A percentile compares a stretch with the other conserved stretches of the same genome.
Evolutionary conservation across 2,329 filamentous ascomycete species (phyloP).

Genomic region (Ascosphaera aggregata): DNA sequence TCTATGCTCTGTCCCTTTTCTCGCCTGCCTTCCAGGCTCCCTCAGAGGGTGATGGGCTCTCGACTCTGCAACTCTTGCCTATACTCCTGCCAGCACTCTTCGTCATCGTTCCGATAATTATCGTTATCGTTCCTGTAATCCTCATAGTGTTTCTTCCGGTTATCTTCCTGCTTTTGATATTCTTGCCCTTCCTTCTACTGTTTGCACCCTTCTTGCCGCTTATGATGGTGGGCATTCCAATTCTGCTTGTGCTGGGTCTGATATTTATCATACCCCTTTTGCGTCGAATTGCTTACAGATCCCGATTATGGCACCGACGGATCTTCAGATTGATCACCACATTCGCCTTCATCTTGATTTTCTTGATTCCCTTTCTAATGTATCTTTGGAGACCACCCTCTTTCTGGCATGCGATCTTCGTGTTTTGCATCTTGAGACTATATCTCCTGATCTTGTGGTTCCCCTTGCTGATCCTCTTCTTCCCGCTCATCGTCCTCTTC

Average conservation of each 20-base stretch:
- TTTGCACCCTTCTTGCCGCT: neutral
- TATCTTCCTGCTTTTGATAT: neutral
- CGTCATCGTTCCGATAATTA: neutral
- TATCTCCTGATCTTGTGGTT: neutral
- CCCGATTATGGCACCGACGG: too few relatives aligned
- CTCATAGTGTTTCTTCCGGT: neutral
- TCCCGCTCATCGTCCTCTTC: neutral
- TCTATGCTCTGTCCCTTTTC: slow-evolving; percentile 6
- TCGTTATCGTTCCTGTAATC: neutral
- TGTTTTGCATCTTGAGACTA: too few relatives aligned
- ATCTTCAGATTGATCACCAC: too few relatives aligned
- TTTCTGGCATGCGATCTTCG: too few relatives aligned
- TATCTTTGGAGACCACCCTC: too few relatives aligned
- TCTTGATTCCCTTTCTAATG: too few relatives aligned
- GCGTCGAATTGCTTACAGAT: neutral
- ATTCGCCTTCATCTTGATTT: too few relatives aligned
- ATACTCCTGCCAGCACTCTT: neutral
- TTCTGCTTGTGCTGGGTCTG: neutral
- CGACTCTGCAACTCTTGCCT: neutral
- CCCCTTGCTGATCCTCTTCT: neutral
- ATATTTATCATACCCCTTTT: neutral
- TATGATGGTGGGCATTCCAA: neutral
- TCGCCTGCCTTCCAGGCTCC: neutral
- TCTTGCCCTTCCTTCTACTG: neutral
- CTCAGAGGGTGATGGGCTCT: neutral